Evolutionary conservation across 176 grass and related monocot species (phyloP), one percentile per base, ranked within the genome.

Genomic region (Ananas comosus): DNA sequence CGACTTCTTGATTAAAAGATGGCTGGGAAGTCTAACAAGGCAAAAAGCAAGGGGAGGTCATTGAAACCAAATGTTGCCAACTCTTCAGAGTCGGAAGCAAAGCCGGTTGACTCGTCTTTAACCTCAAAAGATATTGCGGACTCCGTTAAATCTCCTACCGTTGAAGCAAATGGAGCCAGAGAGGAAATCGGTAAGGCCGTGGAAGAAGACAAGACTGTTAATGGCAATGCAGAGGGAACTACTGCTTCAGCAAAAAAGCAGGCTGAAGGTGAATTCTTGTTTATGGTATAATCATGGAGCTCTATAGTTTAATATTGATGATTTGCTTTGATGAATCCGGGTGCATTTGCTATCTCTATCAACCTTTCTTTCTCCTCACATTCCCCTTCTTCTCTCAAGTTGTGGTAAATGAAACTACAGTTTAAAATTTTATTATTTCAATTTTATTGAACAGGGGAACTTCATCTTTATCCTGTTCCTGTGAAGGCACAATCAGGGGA

Each of bases 1-100:
- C 56, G 13, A 47, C 13, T 28, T 4, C 53, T 28, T 50, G 29
- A 53, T 81, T 80, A 76, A 77, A 53, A 73, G 80, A 99, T 99
- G 95, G 95, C 90, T 76, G 95, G 95, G 51, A 99, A 94, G 73
- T 93, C 90, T 16, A 99, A 93, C 66, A 88, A 82, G 24, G 75
- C 70, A 29, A 99, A 72, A 59, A 94, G 74, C 80, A 96, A 91
- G 83, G 82, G 72, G 10, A 93, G 81, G 75, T 78, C 82, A 3
- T 61, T 74, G 52, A 72, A 52, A 25, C 56, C 61, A 1, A 73
- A 48, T 65, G 74, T 76, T 67, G 48, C 25, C 47, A 68, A 12
- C 27, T 3, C 73, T 1, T 58, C 69, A 0, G 93, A 92, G 50
- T 71, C 72, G 13, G 67, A 77, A 73, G 33, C 33, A 27, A 80